Evolutionary conservation across 2,329 filamentous ascomycete genomes (phyloP).

Genomic region (Ceratocystis ficicola): DNA sequence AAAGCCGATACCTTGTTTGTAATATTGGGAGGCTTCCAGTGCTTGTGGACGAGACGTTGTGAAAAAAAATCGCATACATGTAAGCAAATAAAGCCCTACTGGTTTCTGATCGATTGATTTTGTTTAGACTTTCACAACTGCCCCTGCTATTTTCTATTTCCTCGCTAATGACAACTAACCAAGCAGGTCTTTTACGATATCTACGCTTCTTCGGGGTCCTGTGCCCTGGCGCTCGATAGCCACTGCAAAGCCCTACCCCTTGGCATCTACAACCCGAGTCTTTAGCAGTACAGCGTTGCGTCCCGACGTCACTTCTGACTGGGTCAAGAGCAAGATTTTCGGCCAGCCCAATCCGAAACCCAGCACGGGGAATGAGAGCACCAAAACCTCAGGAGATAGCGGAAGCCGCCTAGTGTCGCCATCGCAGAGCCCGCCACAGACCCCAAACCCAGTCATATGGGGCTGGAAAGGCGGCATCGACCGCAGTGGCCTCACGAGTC

Average conservation of each 20-base stretch:
- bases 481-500: slow-evolving; percentile 28
- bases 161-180: neutral
- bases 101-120: too few species aligned
- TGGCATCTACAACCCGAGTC: slow-evolving; percentile 5
- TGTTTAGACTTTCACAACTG: too few species aligned
- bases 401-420: neutral
- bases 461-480: slow-evolving; percentile 25
- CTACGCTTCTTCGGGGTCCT: slow-evolving; percentile 16
- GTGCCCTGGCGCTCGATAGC: neutral
- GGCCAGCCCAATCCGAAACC: slow-evolving; percentile 14
- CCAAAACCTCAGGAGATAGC: neutral
- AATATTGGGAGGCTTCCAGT: too few species aligned
- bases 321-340: slow-evolving; percentile 18
- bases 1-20: neutral
- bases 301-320: neutral
- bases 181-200: slow-evolving; percentile 12
- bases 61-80: neutral
- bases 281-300: slow-evolving; percentile 15
- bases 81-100: neutral
- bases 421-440: slow-evolving; percentile 7
- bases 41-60: neutral
- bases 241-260: neutral
- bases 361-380: neutral
- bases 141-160: neutral
- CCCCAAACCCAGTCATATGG: slow-evolving; percentile 22